Evolutionary conservation across 139 green algal species (phyloP).

Genomic region (Trebouxia sp.): DNA sequence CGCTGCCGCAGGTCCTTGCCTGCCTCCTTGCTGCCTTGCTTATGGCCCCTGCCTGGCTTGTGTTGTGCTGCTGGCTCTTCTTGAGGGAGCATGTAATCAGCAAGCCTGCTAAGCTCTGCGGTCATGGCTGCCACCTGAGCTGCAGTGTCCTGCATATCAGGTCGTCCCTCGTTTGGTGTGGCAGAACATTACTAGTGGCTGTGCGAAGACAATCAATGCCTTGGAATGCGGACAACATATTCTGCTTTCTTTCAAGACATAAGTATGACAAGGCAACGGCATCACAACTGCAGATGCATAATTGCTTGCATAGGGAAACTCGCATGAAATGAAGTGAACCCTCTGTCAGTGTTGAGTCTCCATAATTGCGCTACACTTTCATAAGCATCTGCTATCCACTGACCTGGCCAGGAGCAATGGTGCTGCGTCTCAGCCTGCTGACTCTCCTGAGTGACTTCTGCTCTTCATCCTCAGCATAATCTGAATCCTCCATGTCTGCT

Average conservation of each 20-base stretch:
- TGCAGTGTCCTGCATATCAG: slow-evolving; percentile 8
- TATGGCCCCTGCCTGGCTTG: not conserved
- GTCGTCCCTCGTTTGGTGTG: too few species aligned
- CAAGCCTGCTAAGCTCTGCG: not conserved
- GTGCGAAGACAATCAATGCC: too few species aligned
- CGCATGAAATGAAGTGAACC: too few species aligned
- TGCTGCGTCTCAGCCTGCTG: not conserved
- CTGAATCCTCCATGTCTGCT: slow-evolving; percentile 7
- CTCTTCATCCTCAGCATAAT: not conserved
- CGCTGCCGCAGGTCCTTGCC: not conserved
- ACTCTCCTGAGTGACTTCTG: not conserved
- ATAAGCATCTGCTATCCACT: too few species aligned
- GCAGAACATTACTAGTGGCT: too few species aligned
- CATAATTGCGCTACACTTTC: too few species aligned
- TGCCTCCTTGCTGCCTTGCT: not conserved
- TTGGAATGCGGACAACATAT: too few species aligned
- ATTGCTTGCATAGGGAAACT: too few species aligned
- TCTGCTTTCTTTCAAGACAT: too few species aligned
- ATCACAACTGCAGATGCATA: too few species aligned
- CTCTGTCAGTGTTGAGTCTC: too few species aligned
- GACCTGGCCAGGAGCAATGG: slow-evolving; percentile 15
- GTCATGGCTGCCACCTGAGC: slow-evolving; percentile 18
- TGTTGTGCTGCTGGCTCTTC: not conserved
- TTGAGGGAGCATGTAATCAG: slow-evolving; percentile 18
- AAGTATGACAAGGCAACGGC: too few species aligned